phyloP scores from a whole-genome alignment of 306 rosid species.

The Begonia masoniana region DNA sequence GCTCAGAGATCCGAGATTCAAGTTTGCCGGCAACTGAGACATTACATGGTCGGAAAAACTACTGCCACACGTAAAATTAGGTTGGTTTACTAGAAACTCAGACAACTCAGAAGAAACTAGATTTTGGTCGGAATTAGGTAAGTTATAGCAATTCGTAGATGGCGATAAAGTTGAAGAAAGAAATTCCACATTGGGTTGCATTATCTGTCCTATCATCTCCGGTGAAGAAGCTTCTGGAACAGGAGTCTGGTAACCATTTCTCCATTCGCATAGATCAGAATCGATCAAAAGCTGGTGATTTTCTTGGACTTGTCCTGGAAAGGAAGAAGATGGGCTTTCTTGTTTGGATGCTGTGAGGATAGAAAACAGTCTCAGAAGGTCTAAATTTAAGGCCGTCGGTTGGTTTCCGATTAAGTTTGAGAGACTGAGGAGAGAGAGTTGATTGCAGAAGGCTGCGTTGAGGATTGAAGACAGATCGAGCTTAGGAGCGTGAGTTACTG shows the following conservation, averaged over 20 bases:
- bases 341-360: slow-evolving; percentile 35
- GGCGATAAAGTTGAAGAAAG: background rate
- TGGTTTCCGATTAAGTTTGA: slow-evolving; percentile 42
- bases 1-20: slow-evolving; percentile 15
- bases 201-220: slow-evolving; percentile 1
- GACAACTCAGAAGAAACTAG: slow-evolving; percentile 14
- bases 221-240: slow-evolving; percentile 9
- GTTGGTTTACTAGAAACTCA: slow-evolving; percentile 18
- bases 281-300: slow-evolving; percentile 10
- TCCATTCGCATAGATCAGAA: background rate
- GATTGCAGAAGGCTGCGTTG: slow-evolving; percentile 30
- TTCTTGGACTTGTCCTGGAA: slow-evolving; percentile 25
- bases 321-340: slow-evolving; percentile 17
- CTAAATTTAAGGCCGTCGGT: slow-evolving; percentile 33
- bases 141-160: slow-evolving; percentile 8
- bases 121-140: slow-evolving; percentile 28
- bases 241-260: slow-evolving; percentile 2
- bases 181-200: background rate
- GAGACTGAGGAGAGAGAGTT: slow-evolving; percentile 33
- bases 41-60: slow-evolving; percentile 6
- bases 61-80: slow-evolving; percentile 9
- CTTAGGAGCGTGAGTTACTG: slow-evolving; percentile 85
- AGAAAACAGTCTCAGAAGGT: slow-evolving; percentile 41
- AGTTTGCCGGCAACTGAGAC: slow-evolving; percentile 23
- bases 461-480: slow-evolving; percentile 64